These are phyloP conservation scores for Hanseniaspora thailandica DNA, from an alignment of 805 yeast species.

Conservation along the genomic window DNA sequence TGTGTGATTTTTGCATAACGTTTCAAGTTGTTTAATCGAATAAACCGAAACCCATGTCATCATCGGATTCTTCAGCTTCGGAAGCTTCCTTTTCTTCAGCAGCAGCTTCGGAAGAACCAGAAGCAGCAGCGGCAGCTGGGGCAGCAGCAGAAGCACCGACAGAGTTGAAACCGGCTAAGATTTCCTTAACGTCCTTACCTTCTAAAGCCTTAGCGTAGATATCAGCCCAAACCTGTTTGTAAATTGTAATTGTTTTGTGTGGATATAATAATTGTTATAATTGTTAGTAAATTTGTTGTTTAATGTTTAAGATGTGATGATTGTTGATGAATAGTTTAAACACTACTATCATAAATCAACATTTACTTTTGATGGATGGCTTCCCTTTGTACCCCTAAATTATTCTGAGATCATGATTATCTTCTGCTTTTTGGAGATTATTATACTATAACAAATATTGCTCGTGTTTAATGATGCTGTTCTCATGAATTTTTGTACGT, in stretches of 20 bases:
- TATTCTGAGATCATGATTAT: no score
- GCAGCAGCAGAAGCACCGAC: conserved; percentile 32
- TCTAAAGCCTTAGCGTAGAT: conserved; percentile 74
- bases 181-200: conserved; percentile 63
- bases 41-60: conserved; percentile 88
- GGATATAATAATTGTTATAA: neutral
- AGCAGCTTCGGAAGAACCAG: conserved; percentile 41
- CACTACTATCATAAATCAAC: no score
- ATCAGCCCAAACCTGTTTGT: conserved; percentile 54
- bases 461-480: no score
- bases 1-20: neutral
- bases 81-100: conserved; percentile 48
- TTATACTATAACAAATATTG: no score
- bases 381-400: no score
- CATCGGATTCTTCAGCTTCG: conserved; percentile 61
- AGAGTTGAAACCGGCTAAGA: conserved; percentile 48
- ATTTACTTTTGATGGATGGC: no score
- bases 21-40: conserved; percentile 51
- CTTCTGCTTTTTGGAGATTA: no score
- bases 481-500: no score
- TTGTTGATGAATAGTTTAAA: no score
- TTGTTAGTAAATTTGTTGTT: conserved; percentile 14
- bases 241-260: neutral
- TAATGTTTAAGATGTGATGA: neutral
- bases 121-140: conserved; percentile 36